Conservation (phyloP, 2,329 filamentous ascomycete species). For the Hypoxylon sp. region DNA sequence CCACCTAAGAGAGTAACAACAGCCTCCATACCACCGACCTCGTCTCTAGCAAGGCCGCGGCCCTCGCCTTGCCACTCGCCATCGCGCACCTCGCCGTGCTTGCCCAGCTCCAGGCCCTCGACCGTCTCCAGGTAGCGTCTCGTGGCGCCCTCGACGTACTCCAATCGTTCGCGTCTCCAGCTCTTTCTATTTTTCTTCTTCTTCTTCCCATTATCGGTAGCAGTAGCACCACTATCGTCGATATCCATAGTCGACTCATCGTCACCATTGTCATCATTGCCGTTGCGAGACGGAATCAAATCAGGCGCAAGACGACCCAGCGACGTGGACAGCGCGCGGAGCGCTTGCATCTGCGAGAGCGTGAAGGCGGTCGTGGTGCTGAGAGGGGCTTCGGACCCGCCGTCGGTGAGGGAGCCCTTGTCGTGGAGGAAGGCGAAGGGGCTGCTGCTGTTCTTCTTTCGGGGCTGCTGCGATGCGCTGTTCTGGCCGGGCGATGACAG, state of each 20-base stretch:
- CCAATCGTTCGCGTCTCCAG: conserved; percentile 74
- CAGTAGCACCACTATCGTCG: conserved; percentile 40
- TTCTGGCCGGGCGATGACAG: conserved; percentile 19
- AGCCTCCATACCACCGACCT: conserved; percentile 66
- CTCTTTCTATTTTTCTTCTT: conserved; percentile 53
- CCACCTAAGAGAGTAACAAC: conserved; percentile 57
- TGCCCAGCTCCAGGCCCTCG: conserved; percentile 71
- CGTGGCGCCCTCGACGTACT: conserved; percentile 86
- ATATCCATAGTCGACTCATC: conserved; percentile 41
- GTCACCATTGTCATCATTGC: no score
- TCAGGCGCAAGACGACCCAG: conserved; percentile 73
- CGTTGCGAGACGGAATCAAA: conserved; percentile 50
- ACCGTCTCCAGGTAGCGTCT: conserved; percentile 77
- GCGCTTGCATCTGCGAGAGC: conserved; percentile 81
- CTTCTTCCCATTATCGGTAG: not conserved
- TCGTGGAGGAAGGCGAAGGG: conserved; percentile 67
- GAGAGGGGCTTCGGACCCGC: conserved; percentile 64
- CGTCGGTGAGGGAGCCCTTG: conserved; percentile 59
- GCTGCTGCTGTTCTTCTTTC: conserved; percentile 21
- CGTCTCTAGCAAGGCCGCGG: conserved; percentile 56
- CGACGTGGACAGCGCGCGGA: conserved; percentile 70
- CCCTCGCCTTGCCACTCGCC: conserved; percentile 70
- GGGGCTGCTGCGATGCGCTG: conserved; percentile 11
- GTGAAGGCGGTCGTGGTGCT: conserved; percentile 80
- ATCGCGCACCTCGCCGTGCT: conserved; percentile 68